Base-by-base conservation (phyloP, 176 grass and related monocot genomes). In the Tillandsia fasciculata region DNA sequence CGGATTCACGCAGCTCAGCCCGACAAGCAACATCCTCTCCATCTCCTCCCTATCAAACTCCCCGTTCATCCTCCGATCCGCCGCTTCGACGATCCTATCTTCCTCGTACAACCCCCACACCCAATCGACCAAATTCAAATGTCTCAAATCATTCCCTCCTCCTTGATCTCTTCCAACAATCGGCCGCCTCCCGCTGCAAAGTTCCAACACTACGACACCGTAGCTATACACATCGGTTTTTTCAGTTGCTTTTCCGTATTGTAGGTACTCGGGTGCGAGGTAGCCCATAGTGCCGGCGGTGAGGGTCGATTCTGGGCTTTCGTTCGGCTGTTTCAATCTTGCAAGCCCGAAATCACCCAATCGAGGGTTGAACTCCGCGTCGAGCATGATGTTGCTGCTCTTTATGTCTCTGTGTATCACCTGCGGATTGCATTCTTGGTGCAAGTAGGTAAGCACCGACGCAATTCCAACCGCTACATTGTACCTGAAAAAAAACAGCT, bases 381-480 rank as follows among this genome's bases (percentile, higher is more conserved):
- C 79, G 18, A 82, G 72, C 27, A 87, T 68, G 71, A 87, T 79
- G 72, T 87, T 82, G 56, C 79, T 82, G 72, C 75, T 79, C 72
- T 87, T 87, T 54, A 87, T 87, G 53, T 87, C 84, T 76, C 84
- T 82, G 65, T 86, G 79, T 52, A 87, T 87, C 72, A 82, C 84
- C 72, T 82, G 71, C 64, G 74, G 74, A 28, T 79, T 79, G 64
- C 49, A 76, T 57, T 79, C 71, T 71, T 87, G 75, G 68, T 87
- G 79, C 73, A 87, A 57, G 67, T 87, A 79, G 49, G 61, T 52
- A 26, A 82, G 66, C 1, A 42, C 76, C 29, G 75, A 82, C 27
- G 84, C 79, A 15, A 86, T 82, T 58, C 79, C 84, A 24, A 67
- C 23, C 20, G 79, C 84, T 64, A 86, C 59, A 54, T n/a, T 86